Evolutionary conservation across 169 alveolate genomes (phyloP).

Genomic region (Plasmodium ovale): DNA sequence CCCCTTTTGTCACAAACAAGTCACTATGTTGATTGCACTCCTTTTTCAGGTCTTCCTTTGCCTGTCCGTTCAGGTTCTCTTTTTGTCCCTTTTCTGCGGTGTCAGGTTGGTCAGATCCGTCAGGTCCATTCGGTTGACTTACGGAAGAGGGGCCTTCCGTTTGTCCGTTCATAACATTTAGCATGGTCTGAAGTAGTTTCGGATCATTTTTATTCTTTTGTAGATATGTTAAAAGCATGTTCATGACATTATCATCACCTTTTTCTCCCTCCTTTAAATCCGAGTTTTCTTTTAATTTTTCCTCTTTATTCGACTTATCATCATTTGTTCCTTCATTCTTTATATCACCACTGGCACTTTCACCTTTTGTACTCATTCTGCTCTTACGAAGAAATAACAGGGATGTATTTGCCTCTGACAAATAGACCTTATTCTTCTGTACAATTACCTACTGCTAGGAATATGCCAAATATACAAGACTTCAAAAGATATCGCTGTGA

Average conservation of each 20-base stretch:
- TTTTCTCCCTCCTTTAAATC: constrained; percentile 1
- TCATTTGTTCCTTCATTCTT: not conserved
- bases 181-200: constrained; percentile 28
- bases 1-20: not conserved
- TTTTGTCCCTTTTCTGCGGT: not conserved
- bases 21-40: too few species aligned
- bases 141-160: not conserved
- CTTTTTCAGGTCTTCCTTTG: not conserved
- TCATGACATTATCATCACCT: constrained; percentile 48
- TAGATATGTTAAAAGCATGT: constrained; percentile 36
- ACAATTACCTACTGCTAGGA: too few species aligned
- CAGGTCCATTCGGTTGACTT: not conserved
- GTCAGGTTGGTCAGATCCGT: too few species aligned
- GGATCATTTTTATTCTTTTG: constrained; percentile 76
- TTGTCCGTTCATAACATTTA: constrained; percentile 37
- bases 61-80: not conserved
- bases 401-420: too few species aligned
- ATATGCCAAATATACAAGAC: too few species aligned
- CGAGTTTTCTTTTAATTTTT: not conserved
- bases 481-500: too few species aligned
- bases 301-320: not conserved
- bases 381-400: too few species aligned
- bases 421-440: too few species aligned
- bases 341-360: not conserved
- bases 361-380: not conserved